These are phyloP conservation scores for Spergularia marina DNA, from an alignment of 148 eudicot species.

Conservation along the genomic window DNA sequence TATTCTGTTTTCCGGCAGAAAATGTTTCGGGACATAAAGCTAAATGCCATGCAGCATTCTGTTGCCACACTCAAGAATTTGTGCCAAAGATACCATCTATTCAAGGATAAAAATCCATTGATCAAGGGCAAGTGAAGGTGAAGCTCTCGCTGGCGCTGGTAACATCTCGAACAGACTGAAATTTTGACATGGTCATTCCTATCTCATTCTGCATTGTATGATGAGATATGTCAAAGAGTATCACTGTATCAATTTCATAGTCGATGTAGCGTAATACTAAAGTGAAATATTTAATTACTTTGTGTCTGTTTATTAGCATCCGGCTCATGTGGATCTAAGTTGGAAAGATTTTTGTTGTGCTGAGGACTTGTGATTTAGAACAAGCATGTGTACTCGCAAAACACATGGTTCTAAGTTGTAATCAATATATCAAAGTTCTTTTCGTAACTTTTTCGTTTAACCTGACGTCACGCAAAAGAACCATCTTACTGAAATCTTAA, in stretches of 20 bases:
- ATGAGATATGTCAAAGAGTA: not conserved
- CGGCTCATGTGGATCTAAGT: too few relatives aligned
- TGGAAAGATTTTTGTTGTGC: too few relatives aligned
- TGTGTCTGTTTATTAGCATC: not conserved
- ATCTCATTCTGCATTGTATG: not conserved
- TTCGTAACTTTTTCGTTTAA: too few relatives aligned
- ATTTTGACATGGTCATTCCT: not conserved
- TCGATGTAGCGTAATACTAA: not conserved
- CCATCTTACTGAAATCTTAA: too few relatives aligned
- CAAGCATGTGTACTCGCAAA: too few relatives aligned
- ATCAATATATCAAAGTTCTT: too few relatives aligned
- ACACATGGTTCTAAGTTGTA: too few relatives aligned
- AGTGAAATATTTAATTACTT: not conserved
- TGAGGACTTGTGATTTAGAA: too few relatives aligned
- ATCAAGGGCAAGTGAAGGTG: constrained; percentile 44
- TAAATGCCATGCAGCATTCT: constrained; percentile 87
- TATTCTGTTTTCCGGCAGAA: constrained; percentile 43
- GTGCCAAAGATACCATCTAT: constrained; percentile 63
- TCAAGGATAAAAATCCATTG: constrained; percentile 72
- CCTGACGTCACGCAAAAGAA: too few relatives aligned
- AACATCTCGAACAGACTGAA: not conserved
- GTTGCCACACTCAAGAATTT: constrained; percentile 75
- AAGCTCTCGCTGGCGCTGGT: not conserved
- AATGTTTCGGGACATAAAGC: constrained; percentile 85
- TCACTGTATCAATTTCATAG: constrained; percentile 1